Evolutionary conservation across 2,329 filamentous ascomycete genomes (phyloP).

Genomic region (Colletotrichum neosansevieriae): DNA sequence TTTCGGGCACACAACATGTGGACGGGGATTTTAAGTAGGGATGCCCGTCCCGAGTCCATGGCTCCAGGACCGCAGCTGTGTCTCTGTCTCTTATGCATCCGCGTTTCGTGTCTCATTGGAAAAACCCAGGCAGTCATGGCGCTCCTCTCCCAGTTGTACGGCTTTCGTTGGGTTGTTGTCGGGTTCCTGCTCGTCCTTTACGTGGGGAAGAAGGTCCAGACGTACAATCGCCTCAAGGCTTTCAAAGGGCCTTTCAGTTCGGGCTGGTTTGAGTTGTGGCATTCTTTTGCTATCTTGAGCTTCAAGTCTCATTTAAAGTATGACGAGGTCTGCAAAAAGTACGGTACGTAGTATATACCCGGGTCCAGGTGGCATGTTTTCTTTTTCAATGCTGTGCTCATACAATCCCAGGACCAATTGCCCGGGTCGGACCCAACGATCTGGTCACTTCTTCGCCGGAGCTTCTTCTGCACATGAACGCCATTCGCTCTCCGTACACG

Average conservation of each 20-base stretch:
- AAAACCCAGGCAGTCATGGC: constrained; percentile 7
- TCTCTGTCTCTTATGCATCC: background rate
- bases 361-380: too few relatives aligned
- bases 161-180: constrained; percentile 23
- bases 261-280: constrained; percentile 29
- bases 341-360: constrained; percentile 2
- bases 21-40: background rate
- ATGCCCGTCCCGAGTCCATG: background rate
- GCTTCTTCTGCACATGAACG: constrained; percentile 49
- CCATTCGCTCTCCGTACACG: constrained; percentile 51
- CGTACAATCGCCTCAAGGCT: constrained; percentile 28
- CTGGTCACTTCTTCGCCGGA: constrained; percentile 54
- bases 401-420: constrained; percentile 47
- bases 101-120: constrained; percentile 1
- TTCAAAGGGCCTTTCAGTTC: constrained; percentile 28
- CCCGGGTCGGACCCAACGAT: constrained; percentile 57
- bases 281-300: constrained; percentile 24
- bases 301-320: constrained; percentile 38
- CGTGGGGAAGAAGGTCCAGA: constrained; percentile 10
- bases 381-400: background rate
- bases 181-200: constrained; percentile 1
- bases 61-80: constrained; percentile 2
- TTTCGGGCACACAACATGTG: background rate
- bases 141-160: constrained; percentile 15
- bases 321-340: constrained; percentile 28